A percentile compares a stretch with the other conserved stretches of the same genome.
Evolutionary conservation across 345 rosid species (phyloP).

Genomic region (Gossypium rotundifolium): DNA sequence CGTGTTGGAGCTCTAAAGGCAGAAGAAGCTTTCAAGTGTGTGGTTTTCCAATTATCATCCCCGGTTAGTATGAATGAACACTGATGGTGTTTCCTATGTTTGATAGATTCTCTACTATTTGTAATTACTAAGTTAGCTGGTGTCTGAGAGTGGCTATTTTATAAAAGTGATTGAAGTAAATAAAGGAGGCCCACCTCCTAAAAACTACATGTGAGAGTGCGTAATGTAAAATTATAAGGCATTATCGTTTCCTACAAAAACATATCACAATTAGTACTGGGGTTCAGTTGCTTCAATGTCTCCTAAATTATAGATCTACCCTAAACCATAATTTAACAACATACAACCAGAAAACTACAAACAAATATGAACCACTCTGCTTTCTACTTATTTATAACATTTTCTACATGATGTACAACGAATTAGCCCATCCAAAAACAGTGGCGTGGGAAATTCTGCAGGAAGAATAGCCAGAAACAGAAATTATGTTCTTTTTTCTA

Average conservation of each 20-base stretch:
- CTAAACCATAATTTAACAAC: slow-evolving; percentile 5
- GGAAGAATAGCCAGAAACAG: neutral
- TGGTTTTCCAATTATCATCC: neutral
- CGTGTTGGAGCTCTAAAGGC: slow-evolving; percentile 62
- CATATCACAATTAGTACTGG: neutral
- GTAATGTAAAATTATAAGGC: slow-evolving; percentile 14
- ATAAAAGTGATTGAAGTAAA: slow-evolving; percentile 22
- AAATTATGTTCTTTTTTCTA: neutral
- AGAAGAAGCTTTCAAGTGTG: slow-evolving; percentile 20
- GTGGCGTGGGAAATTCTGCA: neutral
- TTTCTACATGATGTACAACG: neutral
- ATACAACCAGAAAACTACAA: slow-evolving; percentile 10
- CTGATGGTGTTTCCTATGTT: slow-evolving; percentile 11
- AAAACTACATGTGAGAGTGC: slow-evolving; percentile 4
- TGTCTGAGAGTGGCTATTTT: slow-evolving; percentile 20
- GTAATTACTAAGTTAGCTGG: slow-evolving; percentile 11
- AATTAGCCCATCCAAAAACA: neutral
- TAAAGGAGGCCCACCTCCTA: slow-evolving; percentile 25
- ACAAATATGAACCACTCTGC: neutral
- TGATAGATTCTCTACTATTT: slow-evolving; percentile 12
- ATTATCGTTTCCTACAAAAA: slow-evolving; percentile 1
- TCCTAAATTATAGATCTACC: neutral
- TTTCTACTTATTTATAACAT: neutral
- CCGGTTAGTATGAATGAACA: neutral
- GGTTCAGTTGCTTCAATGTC: neutral